Evolutionary conservation across 805 yeast genomes (phyloP).

Genomic region (Saccharomycopsis sp.): DNA sequence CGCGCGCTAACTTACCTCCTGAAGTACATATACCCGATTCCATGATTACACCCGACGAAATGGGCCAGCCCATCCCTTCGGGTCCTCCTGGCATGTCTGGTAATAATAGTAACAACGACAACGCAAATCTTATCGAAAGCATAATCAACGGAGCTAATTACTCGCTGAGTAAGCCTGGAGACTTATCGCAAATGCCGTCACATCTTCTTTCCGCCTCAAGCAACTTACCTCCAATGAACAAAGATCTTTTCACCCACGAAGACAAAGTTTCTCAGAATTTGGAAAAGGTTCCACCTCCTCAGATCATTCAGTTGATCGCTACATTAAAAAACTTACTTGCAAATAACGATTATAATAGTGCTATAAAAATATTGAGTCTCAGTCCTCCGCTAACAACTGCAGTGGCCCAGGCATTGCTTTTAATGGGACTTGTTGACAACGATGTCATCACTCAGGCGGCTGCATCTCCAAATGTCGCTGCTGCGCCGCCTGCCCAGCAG

Average conservation of each 20-base stretch:
- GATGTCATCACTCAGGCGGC: conserved; percentile 59
- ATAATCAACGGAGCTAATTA: not conserved
- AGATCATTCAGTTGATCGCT: conserved; percentile 60
- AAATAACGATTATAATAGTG: conserved; percentile 39
- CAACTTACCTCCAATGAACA: conserved; percentile 42
- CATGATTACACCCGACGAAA: conserved; percentile 26
- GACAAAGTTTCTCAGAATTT: conserved; percentile 54
- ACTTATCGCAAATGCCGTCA: conserved; percentile 35
- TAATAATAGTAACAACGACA: not conserved
- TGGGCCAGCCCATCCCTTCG: not conserved
- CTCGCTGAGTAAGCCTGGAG: conserved; percentile 3
- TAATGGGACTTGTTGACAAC: conserved; percentile 71
- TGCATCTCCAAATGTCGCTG: conserved; percentile 19
- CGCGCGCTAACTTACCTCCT: conserved; percentile 44
- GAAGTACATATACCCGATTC: conserved; percentile 54
- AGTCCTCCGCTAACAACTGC: conserved; percentile 55
- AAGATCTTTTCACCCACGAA: conserved; percentile 35
- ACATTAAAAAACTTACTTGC: conserved; percentile 53
- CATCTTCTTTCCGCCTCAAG: conserved; percentile 48
- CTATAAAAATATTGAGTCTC: conserved; percentile 45
- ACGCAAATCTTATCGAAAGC: not conserved
- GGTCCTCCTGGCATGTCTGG: not conserved
- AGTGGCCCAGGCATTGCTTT: conserved; percentile 64
- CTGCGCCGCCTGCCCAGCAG: not conserved
- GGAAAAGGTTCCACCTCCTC: conserved; percentile 62